Evolutionary conservation across 331 rosid genomes (phyloP), one percentile per base, ranked within the genome.

Genomic region (Arachis monticola): DNA sequence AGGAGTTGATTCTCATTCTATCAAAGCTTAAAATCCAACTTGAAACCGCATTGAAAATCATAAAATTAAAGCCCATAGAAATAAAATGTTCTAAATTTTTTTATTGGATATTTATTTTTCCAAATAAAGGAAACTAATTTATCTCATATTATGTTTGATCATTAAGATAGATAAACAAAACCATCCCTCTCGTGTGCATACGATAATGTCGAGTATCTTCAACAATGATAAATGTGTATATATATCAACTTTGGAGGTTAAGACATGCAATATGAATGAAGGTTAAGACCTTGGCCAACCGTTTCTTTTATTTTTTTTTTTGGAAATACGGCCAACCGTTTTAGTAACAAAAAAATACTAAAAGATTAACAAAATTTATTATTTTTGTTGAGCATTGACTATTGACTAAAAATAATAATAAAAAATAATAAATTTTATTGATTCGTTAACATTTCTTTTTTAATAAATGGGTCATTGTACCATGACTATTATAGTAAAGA

Each of bases 201-300:
- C 30, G 30, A 27, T 27, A 27, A 27, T 27, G 30, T 27, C 0
- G 30, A 27, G 30, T 2, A 42, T 42, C 46, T 42, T 42, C 46
- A 4, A 5, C 7, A 42, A 1, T 27, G 46, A 42, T 42, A 42
- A 27, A 42, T 42, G 45, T 42, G 8, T 44, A 5, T 44, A 44
- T 44, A 45, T 8, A 1, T 45, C 48, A 30, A 46, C 47, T 8
- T 8, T 42, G 13, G 48, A 51, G 13, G 44, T 70, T 44, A 50
- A 65, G 35, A 27, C 64, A 65, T 42, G 72, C 48, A 58, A 59
- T 60, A 7, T 40, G 65, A 70, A 70, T 41, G 73, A 76, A 41
- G 59, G 45, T 12, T 1, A 22, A 11, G 60, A 31, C 72, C 30
- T 9, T 13, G 22, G 1, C 30, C 30, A 27, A 27, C 30, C 30